Evolutionary conservation across 805 yeast species (phyloP).

Genomic region (Candida xiaguanensis): DNA sequence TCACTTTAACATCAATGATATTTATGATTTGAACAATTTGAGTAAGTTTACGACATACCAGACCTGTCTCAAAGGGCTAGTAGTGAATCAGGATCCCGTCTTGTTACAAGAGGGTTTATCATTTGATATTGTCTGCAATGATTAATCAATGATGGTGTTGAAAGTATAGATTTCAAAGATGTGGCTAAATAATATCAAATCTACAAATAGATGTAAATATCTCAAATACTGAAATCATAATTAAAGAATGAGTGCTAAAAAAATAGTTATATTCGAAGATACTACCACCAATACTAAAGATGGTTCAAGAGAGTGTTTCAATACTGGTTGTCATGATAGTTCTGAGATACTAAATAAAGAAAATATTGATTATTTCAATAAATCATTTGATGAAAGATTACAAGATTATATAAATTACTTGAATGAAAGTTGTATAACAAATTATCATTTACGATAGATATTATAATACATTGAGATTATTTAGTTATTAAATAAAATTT

Average conservation of each 20-base stretch:
- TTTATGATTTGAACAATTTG: neutral
- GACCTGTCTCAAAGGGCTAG: neutral
- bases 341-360: neutral
- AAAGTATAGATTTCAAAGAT: too few relatives aligned
- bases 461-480: too few relatives aligned
- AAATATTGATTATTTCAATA: neutral
- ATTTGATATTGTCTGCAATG: too few relatives aligned
- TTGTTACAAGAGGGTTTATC: neutral
- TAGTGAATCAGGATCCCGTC: neutral
- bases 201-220: neutral
- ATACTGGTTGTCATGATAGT: too few relatives aligned
- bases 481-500: too few relatives aligned
- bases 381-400: slow-evolving; percentile 1
- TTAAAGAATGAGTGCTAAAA: neutral
- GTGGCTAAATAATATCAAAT: too few relatives aligned
- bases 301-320: too few relatives aligned
- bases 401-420: neutral
- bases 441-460: neutral
- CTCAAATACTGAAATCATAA: neutral
- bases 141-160: too few relatives aligned
- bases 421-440: neutral
- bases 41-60: slow-evolving; percentile 1
- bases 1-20: too few relatives aligned
- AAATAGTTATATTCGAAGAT: neutral
- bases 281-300: too few relatives aligned